Evolutionary conservation across 768 basidiomycete species (phyloP).

Genomic region (Russula compacta): DNA sequence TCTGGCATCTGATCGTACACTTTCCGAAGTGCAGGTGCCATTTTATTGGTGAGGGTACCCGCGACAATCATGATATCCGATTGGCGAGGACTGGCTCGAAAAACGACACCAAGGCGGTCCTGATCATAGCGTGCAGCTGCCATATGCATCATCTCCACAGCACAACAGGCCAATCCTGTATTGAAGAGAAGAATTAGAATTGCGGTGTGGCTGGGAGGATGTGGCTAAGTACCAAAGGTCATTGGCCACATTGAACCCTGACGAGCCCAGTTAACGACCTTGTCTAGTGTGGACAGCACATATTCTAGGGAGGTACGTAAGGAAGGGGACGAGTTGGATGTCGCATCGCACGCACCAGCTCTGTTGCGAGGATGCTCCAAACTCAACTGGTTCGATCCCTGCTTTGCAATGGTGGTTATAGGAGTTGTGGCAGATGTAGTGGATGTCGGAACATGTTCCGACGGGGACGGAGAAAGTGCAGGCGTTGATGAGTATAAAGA

Average conservation of each 20-base stretch:
- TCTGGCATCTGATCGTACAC: conserved; percentile 99
- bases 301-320: conserved; percentile 54
- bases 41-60: conserved; percentile 98
- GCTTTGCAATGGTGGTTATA: conserved; percentile 63
- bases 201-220: not conserved
- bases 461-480: conserved; percentile 29
- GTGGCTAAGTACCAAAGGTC: conserved; percentile 64
- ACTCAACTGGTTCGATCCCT: conserved; percentile 75
- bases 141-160: conserved; percentile 99
- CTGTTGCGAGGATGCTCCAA: conserved; percentile 85
- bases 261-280: conserved; percentile 93
- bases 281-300: conserved; percentile 92
- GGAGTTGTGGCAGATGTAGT: conserved; percentile 42
- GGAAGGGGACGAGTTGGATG: not conserved
- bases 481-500: conserved; percentile 47
- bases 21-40: conserved; percentile 96
- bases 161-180: conserved; percentile 92
- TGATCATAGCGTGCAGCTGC: conserved; percentile 98
- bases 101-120: conserved; percentile 93
- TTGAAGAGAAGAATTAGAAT: not conserved
- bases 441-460: conserved; percentile 33
- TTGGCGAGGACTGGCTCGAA: conserved; percentile 98
- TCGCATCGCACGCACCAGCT: conserved; percentile 50
- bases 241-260: conserved; percentile 99
- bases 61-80: conserved; percentile 99